A percentile compares a stretch with the other conserved stretches of the same genome.
phyloP scores from a whole-genome alignment of 352 stramenopile genomes.

The Sclerospora graminicola region DNA sequence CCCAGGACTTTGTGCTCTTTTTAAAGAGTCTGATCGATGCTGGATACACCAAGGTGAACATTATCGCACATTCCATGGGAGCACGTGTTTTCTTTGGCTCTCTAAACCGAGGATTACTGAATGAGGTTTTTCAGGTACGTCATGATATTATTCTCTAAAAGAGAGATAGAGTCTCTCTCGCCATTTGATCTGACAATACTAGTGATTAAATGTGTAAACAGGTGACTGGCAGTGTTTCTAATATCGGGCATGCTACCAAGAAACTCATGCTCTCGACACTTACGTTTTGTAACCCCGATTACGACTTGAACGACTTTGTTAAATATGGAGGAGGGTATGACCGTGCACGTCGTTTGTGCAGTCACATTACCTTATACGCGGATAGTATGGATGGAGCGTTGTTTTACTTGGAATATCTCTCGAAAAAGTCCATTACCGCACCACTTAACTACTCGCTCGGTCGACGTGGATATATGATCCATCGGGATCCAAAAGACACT shows the following conservation, averaged over 20 bases:
- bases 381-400: conserved; percentile 7
- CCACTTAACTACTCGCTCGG: conserved; percentile 47
- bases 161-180: too few relatives aligned
- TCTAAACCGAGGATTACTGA: conserved; percentile 31
- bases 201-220: background rate
- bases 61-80: conserved; percentile 60
- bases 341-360: too few relatives aligned
- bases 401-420: conserved; percentile 58
- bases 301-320: conserved; percentile 52
- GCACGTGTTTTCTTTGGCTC: conserved; percentile 46
- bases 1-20: conserved; percentile 32
- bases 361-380: too few relatives aligned
- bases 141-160: too few relatives aligned
- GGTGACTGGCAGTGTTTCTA: conserved; percentile 7
- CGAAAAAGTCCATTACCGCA: conserved; percentile 27
- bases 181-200: too few relatives aligned
- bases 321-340: conserved; percentile 40
- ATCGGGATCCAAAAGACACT: too few relatives aligned
- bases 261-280: conserved; percentile 40
- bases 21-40: conserved; percentile 51
- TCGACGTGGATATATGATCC: conserved; percentile 40
- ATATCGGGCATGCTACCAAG: background rate
- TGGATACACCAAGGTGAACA: conserved; percentile 50
- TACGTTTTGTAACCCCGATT: conserved; percentile 76
- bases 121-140: conserved; percentile 35